phyloP scores from a whole-genome alignment of 2,329 filamentous ascomycete species.

The Lachnum nothofagi region DNA sequence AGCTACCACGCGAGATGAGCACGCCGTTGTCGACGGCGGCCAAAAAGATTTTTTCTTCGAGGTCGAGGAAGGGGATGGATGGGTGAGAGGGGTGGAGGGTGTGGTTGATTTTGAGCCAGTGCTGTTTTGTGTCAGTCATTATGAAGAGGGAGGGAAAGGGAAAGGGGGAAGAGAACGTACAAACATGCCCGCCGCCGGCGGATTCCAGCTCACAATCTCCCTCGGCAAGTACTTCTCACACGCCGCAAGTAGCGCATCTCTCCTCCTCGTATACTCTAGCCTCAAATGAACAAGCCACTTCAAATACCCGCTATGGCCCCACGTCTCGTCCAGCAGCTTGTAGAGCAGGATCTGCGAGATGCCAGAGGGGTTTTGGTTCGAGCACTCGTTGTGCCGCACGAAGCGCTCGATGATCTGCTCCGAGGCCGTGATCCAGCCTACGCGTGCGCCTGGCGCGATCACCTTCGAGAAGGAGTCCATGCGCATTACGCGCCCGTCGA shows the following conservation, averaged over 20 bases:
- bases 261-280: constrained; percentile 71
- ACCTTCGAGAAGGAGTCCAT: constrained; percentile 95
- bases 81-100: constrained; percentile 56
- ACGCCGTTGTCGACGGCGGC: constrained; percentile 70
- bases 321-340: constrained; percentile 86
- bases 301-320: constrained; percentile 88
- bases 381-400: constrained; percentile 74
- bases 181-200: constrained; percentile 91
- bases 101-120: constrained; percentile 67
- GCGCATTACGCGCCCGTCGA: constrained; percentile 81
- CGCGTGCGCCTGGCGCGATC: constrained; percentile 71
- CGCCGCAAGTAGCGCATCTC: constrained; percentile 71
- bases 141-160: background rate
- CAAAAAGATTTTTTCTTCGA: constrained; percentile 86
- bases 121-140: constrained; percentile 36
- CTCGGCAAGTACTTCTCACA: constrained; percentile 73
- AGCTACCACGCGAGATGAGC: constrained; percentile 77
- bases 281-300: constrained; percentile 83
- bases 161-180: constrained; percentile 46
- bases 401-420: constrained; percentile 81
- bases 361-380: constrained; percentile 79
- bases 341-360: constrained; percentile 78
- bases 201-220: constrained; percentile 71
- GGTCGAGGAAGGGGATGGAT: constrained; percentile 50
- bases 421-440: constrained; percentile 86